Evolutionary conservation across 805 yeast species (phyloP).

Genomic region (Cyberlindnera euphorbiae): DNA sequence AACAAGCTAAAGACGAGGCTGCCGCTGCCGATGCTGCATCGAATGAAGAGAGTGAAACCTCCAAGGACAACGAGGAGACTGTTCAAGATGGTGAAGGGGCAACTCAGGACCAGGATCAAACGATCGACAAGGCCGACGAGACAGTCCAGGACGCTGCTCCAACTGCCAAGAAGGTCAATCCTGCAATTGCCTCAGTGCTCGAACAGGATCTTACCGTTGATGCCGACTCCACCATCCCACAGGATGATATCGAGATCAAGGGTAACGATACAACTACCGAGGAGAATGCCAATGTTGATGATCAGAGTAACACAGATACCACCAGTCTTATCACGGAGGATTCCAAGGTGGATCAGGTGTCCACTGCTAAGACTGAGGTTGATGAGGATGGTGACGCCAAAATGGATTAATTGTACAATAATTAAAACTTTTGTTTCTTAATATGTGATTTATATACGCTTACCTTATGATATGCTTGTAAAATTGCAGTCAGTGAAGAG

Average conservation of each 20-base stretch:
- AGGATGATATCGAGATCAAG: constrained; percentile 41
- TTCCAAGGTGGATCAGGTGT: constrained; percentile 5
- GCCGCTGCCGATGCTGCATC: constrained; percentile 1
- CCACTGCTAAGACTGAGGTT: constrained; percentile 13
- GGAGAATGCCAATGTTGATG: constrained; percentile 38
- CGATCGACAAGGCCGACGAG: constrained; percentile 23
- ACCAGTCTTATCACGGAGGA: constrained; percentile 18
- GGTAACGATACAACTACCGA: constrained; percentile 40
- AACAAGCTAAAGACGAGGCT: background rate
- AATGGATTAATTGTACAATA: constrained; percentile 19
- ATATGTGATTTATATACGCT: too few species aligned
- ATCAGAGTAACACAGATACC: constrained; percentile 9
- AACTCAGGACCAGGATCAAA: constrained; percentile 12
- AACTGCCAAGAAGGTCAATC: constrained; percentile 17
- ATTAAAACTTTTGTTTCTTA: background rate
- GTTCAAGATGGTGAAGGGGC: constrained; percentile 16
- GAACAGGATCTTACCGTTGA: constrained; percentile 33
- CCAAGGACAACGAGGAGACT: constrained; percentile 7
- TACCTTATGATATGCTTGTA: too few species aligned
- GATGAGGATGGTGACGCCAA: constrained; percentile 31
- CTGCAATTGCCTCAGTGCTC: constrained; percentile 20
- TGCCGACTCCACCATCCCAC: constrained; percentile 46
- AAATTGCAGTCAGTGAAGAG: too few species aligned
- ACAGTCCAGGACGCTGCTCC: constrained; percentile 14
- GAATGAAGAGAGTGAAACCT: constrained; percentile 6